A percentile compares a stretch with the other conserved stretches of the same genome.
Conservation (phyloP, 768 basidiomycete genomes). For the Tremella yokohamensis region DNA sequence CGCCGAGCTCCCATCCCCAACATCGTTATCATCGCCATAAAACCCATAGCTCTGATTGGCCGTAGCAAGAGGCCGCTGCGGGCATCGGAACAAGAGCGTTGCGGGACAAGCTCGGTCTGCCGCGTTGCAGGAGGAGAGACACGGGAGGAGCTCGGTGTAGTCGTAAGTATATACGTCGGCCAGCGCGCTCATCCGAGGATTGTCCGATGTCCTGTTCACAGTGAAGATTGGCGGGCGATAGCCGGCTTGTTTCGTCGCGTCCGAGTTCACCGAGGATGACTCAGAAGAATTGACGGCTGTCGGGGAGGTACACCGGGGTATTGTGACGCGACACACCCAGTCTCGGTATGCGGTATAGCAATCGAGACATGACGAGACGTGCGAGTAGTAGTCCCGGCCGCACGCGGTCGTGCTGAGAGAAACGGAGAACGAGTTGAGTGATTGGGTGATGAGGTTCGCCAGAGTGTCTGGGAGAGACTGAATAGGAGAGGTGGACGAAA, state of each 20-base stretch:
- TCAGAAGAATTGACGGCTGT: not conserved
- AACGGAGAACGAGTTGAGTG: conserved; percentile 43
- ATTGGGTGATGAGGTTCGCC: conserved; percentile 22
- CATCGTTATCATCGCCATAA: conserved; percentile 30
- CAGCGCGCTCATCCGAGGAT: conserved; percentile 15
- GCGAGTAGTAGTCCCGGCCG: conserved; percentile 49
- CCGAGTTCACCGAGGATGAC: not conserved
- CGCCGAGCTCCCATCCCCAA: conserved; percentile 26
- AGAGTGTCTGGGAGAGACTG: conserved; percentile 29
- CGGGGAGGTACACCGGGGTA: conserved; percentile 39
- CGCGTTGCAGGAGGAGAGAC: conserved; percentile 42
- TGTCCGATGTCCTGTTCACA: conserved; percentile 18
- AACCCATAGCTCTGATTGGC: conserved; percentile 45
- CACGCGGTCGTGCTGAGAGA: conserved; percentile 46
- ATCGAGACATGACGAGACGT: conserved; percentile 47
- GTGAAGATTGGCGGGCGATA: conserved; percentile 11
- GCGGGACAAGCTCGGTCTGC: conserved; percentile 50
- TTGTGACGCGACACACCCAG: conserved; percentile 46
- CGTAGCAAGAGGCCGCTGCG: conserved; percentile 22
- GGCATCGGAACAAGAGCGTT: conserved; percentile 48
- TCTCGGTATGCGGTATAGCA: conserved; percentile 47
- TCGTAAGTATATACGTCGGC: conserved; percentile 20
- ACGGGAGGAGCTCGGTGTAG: conserved; percentile 48
- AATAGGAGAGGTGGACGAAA: conserved; percentile 21
- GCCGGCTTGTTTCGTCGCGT: not conserved